Evolutionary conservation across 139 green algal genomes (phyloP), one percentile per base, ranked within the genome.

Genomic region (Chlorella sp.): DNA sequence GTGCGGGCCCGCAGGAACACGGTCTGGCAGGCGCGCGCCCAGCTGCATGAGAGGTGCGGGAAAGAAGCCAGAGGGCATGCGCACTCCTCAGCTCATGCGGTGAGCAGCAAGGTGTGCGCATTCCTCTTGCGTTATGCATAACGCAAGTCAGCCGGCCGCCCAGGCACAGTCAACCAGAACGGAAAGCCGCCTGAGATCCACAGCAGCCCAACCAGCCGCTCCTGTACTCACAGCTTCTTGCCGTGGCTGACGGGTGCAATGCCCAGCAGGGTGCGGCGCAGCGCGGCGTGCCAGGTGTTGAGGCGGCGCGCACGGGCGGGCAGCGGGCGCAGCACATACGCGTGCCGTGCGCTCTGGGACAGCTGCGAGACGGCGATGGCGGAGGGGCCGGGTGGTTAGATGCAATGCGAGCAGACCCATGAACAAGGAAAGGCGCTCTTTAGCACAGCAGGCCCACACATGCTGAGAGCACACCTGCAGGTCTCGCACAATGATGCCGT

Each of bases 311-410:
- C 85, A 3, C 90, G 79, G 1, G 85, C 75, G n/a, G 90, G 90
- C 39, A 94, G 81, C 39, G 90, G 89, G 30, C 89, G 85, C 67
- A 93, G 79, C 36, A 94, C 83, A 62, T 86, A 92, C 2, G 89
- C 90, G 69, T 92, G 87, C 20, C 63, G 73, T 15, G 89, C 86
- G 18, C 75, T 47, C 12, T 87, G 79, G n/a, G 84, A 74, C 55
- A 93, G 62, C 73, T 93, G 63, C 13, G 4, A 18, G 2, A 18
- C 16, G n/a, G 28, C 13, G 23, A 6, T 16, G 63, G 63, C 15
- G 38, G 30, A 67, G 60, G 20, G 21, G 44, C 7, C 11, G 44
- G 44, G n/a, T n/a, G n/a, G n/a, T n/a, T n/a, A n/a, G n/a, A n/a
- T n/a, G n/a, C n/a, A n/a, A n/a, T n/a, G n/a, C n/a, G n/a, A n/a